A percentile compares a stretch with the other conserved stretches of the same genome.
Conservation (phyloP, 2,329 filamentous ascomycete species). For the Trichoderma koningiopsis region DNA sequence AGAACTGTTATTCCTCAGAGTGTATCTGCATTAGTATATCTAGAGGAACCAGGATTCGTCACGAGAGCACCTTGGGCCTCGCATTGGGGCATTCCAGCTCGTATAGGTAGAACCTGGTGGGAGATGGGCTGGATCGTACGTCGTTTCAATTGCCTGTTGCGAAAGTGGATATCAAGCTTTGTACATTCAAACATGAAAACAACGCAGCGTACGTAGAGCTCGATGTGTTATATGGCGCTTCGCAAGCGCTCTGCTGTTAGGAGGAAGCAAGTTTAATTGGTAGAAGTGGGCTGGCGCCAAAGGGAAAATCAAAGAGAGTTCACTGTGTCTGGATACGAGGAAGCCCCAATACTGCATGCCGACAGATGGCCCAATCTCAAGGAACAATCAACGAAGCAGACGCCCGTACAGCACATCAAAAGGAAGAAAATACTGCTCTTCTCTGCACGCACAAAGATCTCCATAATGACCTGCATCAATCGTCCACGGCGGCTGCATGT, state of each 20-base stretch:
- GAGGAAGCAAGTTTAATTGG: not conserved
- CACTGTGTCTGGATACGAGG: not conserved
- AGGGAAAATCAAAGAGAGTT: not conserved
- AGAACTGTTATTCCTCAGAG: not conserved
- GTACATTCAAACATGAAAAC: not conserved
- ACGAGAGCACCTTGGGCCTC: not conserved
- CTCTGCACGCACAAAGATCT: not conserved
- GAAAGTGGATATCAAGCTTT: not conserved
- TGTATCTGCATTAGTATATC: not conserved
- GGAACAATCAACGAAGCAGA: not conserved
- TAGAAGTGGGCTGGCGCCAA: not conserved
- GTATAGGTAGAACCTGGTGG: not conserved
- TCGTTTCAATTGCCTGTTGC: not conserved
- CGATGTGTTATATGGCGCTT: not conserved
- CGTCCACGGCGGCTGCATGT: not conserved
- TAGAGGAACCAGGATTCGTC: not conserved
- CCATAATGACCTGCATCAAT: not conserved
- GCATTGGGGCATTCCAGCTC: not conserved
- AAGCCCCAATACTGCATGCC: too few species aligned
- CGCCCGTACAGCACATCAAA: too few species aligned
- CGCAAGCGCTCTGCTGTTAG: not conserved
- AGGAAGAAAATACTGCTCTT: too few species aligned
- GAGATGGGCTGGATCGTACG: not conserved
- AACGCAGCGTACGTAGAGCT: not conserved
- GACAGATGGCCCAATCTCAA: too few species aligned